A percentile compares a stretch with the other conserved stretches of the same genome.
These are phyloP conservation scores for Candida sp. DNA, from an alignment of 1,139 yeast species.

Conservation along the genomic window DNA sequence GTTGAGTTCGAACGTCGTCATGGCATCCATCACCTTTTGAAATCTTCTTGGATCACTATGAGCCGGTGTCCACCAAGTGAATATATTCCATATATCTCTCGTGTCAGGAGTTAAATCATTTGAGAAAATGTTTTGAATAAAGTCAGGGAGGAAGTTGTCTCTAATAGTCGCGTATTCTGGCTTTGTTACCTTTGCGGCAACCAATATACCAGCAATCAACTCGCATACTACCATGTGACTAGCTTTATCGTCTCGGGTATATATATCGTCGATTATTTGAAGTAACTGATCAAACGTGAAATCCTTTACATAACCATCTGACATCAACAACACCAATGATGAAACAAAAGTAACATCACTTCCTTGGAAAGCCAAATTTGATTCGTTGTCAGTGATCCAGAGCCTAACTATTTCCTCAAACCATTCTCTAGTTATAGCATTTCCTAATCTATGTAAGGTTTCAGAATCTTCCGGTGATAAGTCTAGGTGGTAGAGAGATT, in stretches of 20 bases:
- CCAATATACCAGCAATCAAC: constrained; percentile 53
- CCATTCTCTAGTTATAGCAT: constrained; percentile 55
- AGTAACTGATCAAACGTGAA: constrained; percentile 45
- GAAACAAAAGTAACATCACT: constrained; percentile 55
- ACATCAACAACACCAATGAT: constrained; percentile 41
- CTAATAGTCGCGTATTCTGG: constrained; percentile 24
- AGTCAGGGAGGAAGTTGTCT: constrained; percentile 44
- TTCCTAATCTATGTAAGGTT: constrained; percentile 45
- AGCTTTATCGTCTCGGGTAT: constrained; percentile 60
- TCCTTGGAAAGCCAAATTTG: constrained; percentile 58
- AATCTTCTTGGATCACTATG: constrained; percentile 67
- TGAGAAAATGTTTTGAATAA: constrained; percentile 46
- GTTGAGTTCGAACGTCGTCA: constrained; percentile 50
- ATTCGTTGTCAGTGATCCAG: constrained; percentile 65
- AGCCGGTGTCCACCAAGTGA: constrained; percentile 72
- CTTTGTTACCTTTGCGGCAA: constrained; percentile 41
- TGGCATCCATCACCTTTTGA: constrained; percentile 45
- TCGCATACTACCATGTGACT: constrained; percentile 64
- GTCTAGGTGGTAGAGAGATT: constrained; percentile 19
- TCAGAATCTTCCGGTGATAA: constrained; percentile 35
- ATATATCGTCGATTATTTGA: constrained; percentile 46
- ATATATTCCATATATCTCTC: constrained; percentile 70
- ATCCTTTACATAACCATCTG: constrained; percentile 35
- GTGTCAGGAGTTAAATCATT: constrained; percentile 76
- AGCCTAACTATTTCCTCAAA: constrained; percentile 47